Evolutionary conservation across 1,284 basidiomycete species (phyloP).

Genomic region (Moniliophthora roreri): DNA sequence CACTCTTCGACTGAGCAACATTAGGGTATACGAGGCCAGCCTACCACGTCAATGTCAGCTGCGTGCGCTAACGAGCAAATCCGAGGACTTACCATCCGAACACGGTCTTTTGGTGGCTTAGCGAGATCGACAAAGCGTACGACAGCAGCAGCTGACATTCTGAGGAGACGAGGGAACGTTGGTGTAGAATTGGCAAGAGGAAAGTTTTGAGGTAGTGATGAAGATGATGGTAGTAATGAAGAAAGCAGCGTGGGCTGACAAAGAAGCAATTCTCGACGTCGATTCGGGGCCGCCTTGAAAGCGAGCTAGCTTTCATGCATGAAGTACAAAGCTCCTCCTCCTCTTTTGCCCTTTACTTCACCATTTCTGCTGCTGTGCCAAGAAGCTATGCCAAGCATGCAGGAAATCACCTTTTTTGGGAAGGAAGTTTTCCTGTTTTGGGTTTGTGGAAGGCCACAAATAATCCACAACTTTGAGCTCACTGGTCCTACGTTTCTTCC

Average conservation of each 20-base stretch:
- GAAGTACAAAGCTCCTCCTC: background rate
- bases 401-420: too few relatives aligned
- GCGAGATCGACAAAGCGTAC: conserved; percentile 29
- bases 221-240: conserved; percentile 5
- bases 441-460: too few relatives aligned
- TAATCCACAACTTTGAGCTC: background rate
- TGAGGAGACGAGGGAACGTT: conserved; percentile 9
- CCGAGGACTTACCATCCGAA: conserved; percentile 24
- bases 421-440: too few relatives aligned
- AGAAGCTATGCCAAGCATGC: too few relatives aligned
- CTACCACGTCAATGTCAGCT: conserved; percentile 19
- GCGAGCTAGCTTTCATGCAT: too few relatives aligned
- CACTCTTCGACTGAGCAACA: conserved; percentile 37
- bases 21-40: conserved; percentile 33
- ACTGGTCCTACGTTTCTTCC: conserved; percentile 1
- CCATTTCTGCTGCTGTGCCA: too few relatives aligned
- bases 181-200: conserved; percentile 4
- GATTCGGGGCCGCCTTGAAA: too few relatives aligned
- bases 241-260: conserved; percentile 1
- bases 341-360: background rate
- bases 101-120: conserved; percentile 25
- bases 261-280: too few relatives aligned
- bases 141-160: conserved; percentile 2
- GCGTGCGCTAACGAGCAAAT: background rate
- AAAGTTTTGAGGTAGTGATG: background rate